phyloP scores from a whole-genome alignment of 2,329 filamentous ascomycete genomes.

The Fusarium staphyleae region DNA sequence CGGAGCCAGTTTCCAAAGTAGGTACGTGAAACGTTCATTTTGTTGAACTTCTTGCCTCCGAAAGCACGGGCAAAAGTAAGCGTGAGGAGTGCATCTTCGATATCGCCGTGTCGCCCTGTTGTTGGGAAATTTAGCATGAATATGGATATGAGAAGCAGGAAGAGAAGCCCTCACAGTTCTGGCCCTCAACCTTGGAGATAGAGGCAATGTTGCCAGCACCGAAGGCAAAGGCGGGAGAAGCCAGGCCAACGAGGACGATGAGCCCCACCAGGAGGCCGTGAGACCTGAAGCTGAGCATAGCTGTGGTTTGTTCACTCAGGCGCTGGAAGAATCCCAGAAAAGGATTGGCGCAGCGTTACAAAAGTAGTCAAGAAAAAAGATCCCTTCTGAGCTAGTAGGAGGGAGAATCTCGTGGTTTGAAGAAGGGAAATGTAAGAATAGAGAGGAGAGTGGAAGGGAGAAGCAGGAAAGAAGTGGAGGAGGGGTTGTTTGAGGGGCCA shows the following conservation, averaged over 20 bases:
- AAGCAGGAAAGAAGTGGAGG: conserved; percentile 15
- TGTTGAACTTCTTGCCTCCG: conserved; percentile 80
- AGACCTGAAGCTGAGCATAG: conserved; percentile 59
- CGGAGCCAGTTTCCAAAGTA: conserved; percentile 97
- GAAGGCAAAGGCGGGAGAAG: conserved; percentile 76
- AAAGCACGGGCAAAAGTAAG: conserved; percentile 64
- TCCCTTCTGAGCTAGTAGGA: conserved; percentile 34
- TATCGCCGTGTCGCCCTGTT: conserved; percentile 83
- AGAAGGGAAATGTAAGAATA: conserved; percentile 16
- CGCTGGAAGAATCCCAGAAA: conserved; percentile 25
- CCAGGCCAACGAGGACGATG: conserved; percentile 70
- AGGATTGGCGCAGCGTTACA: conserved; percentile 13
- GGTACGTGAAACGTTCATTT: conserved; percentile 85
- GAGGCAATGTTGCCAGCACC: conserved; percentile 89
- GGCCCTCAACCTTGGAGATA: conserved; percentile 79
- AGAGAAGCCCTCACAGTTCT: conserved; percentile 69
- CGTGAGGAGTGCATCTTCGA: conserved; percentile 86
- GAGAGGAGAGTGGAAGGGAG: conserved; percentile 20
- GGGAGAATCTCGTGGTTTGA: conserved; percentile 12
- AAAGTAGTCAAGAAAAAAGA: conserved; percentile 10
- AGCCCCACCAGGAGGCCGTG: conserved; percentile 62
- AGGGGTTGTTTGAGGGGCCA: conserved; percentile 39
- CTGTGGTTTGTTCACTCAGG: conserved; percentile 31
- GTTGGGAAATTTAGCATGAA: conserved; percentile 16
- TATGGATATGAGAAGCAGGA: not conserved